Evolutionary conservation across 768 basidiomycete genomes (phyloP), one percentile per base, ranked within the genome.

Genomic region (Baorangia bicolor): DNA sequence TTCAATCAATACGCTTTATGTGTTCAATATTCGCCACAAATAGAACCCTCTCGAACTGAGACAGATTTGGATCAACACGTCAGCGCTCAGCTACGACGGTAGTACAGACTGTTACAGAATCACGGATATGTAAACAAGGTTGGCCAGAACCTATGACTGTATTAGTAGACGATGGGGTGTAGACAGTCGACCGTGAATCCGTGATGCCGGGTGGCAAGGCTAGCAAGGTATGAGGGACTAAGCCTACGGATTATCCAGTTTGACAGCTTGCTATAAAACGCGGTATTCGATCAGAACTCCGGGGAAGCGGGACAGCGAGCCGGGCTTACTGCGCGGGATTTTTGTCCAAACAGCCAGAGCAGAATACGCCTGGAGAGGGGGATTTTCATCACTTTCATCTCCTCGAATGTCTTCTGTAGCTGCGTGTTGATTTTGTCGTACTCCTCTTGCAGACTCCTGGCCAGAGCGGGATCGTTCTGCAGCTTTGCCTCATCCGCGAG

Each of bases 311-410:
- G n/a, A 6, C 2, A n/a, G 25, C 1, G 1, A 38, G 3, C 13
- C 0, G 10, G 7, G 60, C 61, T 43, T 40, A 67, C 64, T 2
- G 39, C 31, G 1, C 51, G 61, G 2, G 64, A 33, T 28, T 53
- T 57, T 4, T 47, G 16, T 41, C 38, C n/a, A 30, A 47, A 55
- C 5, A 66, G 0, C 56, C 37, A 44, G 28, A 64, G 30, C 10
- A 23, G 7, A 9, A 64, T 34, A 1, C 65, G 49, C 44, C 64
- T 57, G 9, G 14, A 1, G 16, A 60, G 7, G 4, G 64, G 44
- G 5, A 66, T 59, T 28, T 57, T 67, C 62, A 67, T 53, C 28
- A 20, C 28, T 25, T 40, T 56, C 39, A 66, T 67, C 11, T 67
- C 53, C 20, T 62, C 62, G 7, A 67, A 67, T 30, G 65, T 67